A percentile compares a stretch with the other conserved stretches of the same genome.
Evolutionary conservation across 805 yeast genomes (phyloP).

Genomic region (Nakazawaea ambrosiae): DNA sequence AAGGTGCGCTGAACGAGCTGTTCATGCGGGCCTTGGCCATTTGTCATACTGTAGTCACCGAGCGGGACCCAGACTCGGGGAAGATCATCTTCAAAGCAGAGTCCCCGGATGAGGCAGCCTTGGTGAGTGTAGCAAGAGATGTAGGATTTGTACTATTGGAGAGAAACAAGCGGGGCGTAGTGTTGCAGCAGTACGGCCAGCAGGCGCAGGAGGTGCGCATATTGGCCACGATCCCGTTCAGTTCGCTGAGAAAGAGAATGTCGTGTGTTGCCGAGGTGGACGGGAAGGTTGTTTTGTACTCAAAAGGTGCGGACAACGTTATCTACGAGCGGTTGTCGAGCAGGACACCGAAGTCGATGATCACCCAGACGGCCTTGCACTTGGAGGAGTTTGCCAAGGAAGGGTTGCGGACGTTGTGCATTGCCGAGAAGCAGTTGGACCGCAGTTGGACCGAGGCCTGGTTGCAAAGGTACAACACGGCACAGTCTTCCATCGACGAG

Average conservation of each 20-base stretch:
- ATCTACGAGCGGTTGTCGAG: constrained; percentile 40
- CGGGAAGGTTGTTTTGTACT: constrained; percentile 31
- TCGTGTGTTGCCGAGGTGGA: constrained; percentile 54
- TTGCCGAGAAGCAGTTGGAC: constrained; percentile 70
- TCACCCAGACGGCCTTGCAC: constrained; percentile 62
- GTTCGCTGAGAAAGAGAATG: constrained; percentile 74
- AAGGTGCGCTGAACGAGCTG: constrained; percentile 40
- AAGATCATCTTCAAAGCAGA: constrained; percentile 60
- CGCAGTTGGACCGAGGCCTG: constrained; percentile 49
- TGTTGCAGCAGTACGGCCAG: constrained; percentile 39
- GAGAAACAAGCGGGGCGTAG: constrained; percentile 40
- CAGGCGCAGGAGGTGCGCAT: constrained; percentile 36
- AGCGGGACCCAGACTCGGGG: constrained; percentile 31
- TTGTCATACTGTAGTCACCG: constrained; percentile 73
- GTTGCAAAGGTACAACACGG: constrained; percentile 56
- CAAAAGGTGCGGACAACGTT: constrained; percentile 76
- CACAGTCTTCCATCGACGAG: constrained; percentile 53
- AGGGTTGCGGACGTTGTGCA: constrained; percentile 76
- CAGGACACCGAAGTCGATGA: constrained; percentile 32
- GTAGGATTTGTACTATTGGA: constrained; percentile 59
- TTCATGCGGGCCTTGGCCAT: constrained; percentile 64
- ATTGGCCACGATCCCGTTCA: constrained; percentile 53
- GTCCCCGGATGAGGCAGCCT: constrained; percentile 79
- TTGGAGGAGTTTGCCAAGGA: constrained; percentile 76
- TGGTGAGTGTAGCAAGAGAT: constrained; percentile 72